Conservation (phyloP, 352 stramenopile genomes). For the Globisporangium nagaii region DNA sequence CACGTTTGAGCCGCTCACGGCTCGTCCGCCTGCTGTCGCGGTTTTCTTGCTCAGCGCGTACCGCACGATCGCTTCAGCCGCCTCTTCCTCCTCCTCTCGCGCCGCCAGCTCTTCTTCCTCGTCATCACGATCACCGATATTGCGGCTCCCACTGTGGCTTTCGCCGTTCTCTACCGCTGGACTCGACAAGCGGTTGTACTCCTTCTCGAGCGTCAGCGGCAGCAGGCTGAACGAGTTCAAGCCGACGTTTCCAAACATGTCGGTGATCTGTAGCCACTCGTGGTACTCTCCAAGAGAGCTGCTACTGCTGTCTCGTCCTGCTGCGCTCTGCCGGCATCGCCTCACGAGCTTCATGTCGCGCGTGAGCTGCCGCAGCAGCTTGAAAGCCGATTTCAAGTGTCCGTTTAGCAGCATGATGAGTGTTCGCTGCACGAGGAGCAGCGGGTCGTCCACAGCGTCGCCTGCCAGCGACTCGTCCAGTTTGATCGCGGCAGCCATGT, state of each 20-base stretch:
- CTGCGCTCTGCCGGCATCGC: not conserved
- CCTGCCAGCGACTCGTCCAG: too few species aligned
- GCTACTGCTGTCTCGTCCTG: not conserved
- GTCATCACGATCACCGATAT: constrained; percentile 1
- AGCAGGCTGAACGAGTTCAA: constrained; percentile 44
- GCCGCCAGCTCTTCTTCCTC: constrained; percentile 14
- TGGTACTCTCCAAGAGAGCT: not conserved
- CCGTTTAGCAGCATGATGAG: constrained; percentile 55
- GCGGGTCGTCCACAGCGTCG: constrained; percentile 18
- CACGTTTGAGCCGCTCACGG: not conserved
- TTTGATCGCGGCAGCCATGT: constrained; percentile 28
- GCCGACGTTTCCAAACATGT: constrained; percentile 42
- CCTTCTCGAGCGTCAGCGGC: constrained; percentile 20
- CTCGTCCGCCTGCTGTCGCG: not conserved
- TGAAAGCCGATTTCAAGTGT: constrained; percentile 43
- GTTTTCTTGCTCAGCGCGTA: constrained; percentile 35
- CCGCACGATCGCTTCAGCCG: constrained; percentile 33
- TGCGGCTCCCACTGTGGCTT: not conserved
- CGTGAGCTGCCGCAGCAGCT: constrained; percentile 34
- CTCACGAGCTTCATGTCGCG: constrained; percentile 1
- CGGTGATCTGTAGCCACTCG: constrained; percentile 21
- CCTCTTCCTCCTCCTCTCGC: constrained; percentile 26
- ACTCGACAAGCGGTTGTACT: constrained; percentile 11
- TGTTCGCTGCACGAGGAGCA: constrained; percentile 37
- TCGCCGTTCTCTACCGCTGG: not conserved